These are phyloP conservation scores for Prosopis cineraria DNA, from an alignment of 306 rosid species.

Conservation along the genomic window DNA sequence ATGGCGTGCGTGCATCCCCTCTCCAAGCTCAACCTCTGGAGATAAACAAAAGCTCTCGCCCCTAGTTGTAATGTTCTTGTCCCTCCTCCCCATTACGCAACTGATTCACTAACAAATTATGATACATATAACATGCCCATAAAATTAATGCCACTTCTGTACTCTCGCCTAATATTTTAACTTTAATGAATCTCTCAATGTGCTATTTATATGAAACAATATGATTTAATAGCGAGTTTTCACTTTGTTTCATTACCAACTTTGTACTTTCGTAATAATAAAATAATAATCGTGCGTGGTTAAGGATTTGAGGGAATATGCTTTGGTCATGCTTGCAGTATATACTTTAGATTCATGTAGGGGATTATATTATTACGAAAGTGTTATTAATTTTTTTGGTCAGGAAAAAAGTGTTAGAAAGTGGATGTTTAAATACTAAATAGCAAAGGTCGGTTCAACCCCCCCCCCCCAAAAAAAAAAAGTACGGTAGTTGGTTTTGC, in stretches of 20 bases:
- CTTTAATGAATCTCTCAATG: neutral
- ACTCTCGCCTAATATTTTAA: neutral
- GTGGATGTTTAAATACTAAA: neutral
- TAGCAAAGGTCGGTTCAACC: too few relatives aligned
- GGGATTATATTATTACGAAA: too few relatives aligned
- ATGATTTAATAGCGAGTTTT: neutral
- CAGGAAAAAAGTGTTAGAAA: neutral
- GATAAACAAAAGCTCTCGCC: conserved; percentile 11
- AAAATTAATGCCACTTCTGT: neutral
- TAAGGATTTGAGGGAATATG: neutral
- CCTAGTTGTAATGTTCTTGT: conserved; percentile 32
- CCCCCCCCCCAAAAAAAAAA: too few relatives aligned
- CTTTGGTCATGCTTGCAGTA: neutral
- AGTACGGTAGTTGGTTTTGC: neutral
- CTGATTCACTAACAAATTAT: neutral
- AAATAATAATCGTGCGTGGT: neutral
- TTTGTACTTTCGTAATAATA: neutral
- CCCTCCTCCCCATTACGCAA: conserved; percentile 11
- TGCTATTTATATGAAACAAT: neutral
- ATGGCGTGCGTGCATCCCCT: conserved; percentile 39
- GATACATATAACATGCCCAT: neutral
- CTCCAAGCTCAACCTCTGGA: conserved; percentile 38
- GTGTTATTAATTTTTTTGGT: too few relatives aligned
- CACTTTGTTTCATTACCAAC: neutral
- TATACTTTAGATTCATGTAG: too few relatives aligned